These are phyloP conservation scores for Microthyrium microscopicum DNA, from an alignment of 2,329 filamentous ascomycete species.

Conservation along the genomic window DNA sequence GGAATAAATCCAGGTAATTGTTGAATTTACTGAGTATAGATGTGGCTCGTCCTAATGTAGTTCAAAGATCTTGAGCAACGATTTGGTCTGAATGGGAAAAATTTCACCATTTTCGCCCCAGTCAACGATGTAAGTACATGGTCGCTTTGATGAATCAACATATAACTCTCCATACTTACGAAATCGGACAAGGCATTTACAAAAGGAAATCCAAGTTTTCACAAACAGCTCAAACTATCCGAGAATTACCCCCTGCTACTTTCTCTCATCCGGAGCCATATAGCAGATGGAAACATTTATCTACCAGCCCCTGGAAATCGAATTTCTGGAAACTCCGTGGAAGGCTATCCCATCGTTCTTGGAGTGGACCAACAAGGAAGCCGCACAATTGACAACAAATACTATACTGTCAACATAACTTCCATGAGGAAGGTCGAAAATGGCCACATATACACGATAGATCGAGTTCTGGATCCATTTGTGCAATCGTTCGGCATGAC, in stretches of 20 bases:
- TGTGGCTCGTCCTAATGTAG: background rate
- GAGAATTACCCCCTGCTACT: slow-evolving; percentile 3
- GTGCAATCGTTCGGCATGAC: background rate
- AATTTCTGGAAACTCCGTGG: background rate
- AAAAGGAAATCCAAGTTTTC: background rate
- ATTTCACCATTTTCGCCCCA: background rate
- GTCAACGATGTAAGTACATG: background rate
- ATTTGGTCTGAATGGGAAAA: background rate
- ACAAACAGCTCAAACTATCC: background rate
- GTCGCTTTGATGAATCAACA: too few relatives aligned
- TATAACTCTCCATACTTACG: background rate
- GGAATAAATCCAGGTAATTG: slow-evolving; percentile 1
- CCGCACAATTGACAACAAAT: background rate
- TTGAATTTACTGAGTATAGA: background rate
- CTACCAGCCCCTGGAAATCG: too few relatives aligned
- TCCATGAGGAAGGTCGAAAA: background rate
- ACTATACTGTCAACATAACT: background rate
- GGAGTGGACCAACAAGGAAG: background rate
- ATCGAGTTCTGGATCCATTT: slow-evolving; percentile 1
- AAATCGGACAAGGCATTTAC: background rate
- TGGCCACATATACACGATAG: background rate
- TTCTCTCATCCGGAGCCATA: slow-evolving; percentile 1
- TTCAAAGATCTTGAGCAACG: slow-evolving; percentile 3
- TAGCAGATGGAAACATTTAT: background rate
- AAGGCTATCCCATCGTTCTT: slow-evolving; percentile 1